Evolutionary conservation across 345 rosid species (phyloP).

Genomic region (Laguncularia racemosa): DNA sequence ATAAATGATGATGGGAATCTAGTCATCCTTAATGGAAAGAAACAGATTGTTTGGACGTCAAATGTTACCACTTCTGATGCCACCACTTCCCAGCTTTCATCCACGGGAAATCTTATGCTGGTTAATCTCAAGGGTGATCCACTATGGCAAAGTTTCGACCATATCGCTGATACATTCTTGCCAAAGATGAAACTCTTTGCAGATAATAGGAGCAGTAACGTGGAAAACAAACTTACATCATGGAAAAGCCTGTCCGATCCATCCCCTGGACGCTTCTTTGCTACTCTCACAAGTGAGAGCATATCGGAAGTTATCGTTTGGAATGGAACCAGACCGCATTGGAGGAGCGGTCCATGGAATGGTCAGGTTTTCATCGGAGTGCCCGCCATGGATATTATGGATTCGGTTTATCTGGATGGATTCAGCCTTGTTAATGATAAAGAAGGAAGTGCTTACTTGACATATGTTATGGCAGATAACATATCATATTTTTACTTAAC

Average conservation of each 20-base stretch:
- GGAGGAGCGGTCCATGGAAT: slow-evolving; percentile 58
- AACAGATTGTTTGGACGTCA: slow-evolving; percentile 46
- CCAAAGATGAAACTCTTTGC: slow-evolving; percentile 29
- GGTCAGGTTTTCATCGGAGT: slow-evolving; percentile 23
- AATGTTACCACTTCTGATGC: slow-evolving; percentile 17
- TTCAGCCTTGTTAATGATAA: slow-evolving; percentile 11
- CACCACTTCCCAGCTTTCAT: slow-evolving; percentile 32
- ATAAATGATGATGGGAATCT: slow-evolving; percentile 43
- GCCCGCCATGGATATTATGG: neutral
- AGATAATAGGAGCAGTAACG: slow-evolving; percentile 5
- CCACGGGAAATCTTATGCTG: slow-evolving; percentile 47
- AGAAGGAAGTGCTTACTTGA: slow-evolving; percentile 15
- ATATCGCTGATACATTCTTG: slow-evolving; percentile 26
- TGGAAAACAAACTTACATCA: slow-evolving; percentile 11
- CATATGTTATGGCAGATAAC: neutral
- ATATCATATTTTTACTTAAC: neutral
- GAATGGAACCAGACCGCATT: slow-evolving; percentile 26
- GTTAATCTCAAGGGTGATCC: slow-evolving; percentile 13
- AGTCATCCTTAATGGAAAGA: slow-evolving; percentile 28
- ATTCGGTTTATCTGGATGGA: slow-evolving; percentile 12
- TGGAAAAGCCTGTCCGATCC: slow-evolving; percentile 32
- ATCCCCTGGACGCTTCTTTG: slow-evolving; percentile 15
- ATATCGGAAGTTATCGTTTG: slow-evolving; percentile 28
- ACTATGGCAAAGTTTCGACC: slow-evolving; percentile 55
- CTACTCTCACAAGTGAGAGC: slow-evolving; percentile 10